Conservation (phyloP, 176 grass and related monocot species). For the Juncus inflexus region DNA sequence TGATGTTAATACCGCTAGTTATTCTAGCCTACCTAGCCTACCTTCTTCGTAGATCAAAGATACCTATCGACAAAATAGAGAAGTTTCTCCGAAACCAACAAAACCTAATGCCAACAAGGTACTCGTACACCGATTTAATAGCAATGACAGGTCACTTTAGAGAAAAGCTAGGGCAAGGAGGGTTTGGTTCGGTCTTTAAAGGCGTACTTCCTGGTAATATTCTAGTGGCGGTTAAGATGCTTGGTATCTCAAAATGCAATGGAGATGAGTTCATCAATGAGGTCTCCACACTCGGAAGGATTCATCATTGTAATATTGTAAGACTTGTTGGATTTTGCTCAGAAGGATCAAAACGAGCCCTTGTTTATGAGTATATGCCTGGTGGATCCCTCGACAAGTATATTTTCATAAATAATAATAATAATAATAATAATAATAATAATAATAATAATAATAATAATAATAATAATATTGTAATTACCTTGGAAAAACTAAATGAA, state of each 20-base stretch:
- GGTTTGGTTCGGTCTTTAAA: constrained; percentile 44
- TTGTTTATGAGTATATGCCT: constrained; percentile 48
- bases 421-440: too few species aligned
- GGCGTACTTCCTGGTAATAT: too few species aligned
- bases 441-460: too few species aligned
- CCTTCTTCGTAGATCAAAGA: constrained; percentile 7
- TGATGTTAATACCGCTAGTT: not conserved
- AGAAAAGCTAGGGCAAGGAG: constrained; percentile 40
- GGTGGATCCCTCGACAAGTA: constrained; percentile 59
- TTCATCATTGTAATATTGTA: constrained; percentile 49
- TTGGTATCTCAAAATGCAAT: constrained; percentile 24
- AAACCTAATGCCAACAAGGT: constrained; percentile 28
- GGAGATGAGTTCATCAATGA: constrained; percentile 49
- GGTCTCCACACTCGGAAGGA: constrained; percentile 40
- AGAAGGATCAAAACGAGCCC: constrained; percentile 39
- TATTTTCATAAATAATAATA: constrained; percentile 39
- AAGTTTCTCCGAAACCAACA: constrained; percentile 37
- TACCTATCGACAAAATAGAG: constrained; percentile 16
- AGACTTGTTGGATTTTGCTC: constrained; percentile 39
- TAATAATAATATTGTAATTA: constrained; percentile 1
- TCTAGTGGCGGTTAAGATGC: constrained; percentile 38
- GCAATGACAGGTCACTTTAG: constrained; percentile 28
- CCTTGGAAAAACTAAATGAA: constrained; percentile 33
- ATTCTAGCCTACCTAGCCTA: constrained; percentile 18
- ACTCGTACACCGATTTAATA: constrained; percentile 38